phyloP scores from a whole-genome alignment of 2,329 filamentous ascomycete species.

The Tolypocladium ovalisporum region DNA sequence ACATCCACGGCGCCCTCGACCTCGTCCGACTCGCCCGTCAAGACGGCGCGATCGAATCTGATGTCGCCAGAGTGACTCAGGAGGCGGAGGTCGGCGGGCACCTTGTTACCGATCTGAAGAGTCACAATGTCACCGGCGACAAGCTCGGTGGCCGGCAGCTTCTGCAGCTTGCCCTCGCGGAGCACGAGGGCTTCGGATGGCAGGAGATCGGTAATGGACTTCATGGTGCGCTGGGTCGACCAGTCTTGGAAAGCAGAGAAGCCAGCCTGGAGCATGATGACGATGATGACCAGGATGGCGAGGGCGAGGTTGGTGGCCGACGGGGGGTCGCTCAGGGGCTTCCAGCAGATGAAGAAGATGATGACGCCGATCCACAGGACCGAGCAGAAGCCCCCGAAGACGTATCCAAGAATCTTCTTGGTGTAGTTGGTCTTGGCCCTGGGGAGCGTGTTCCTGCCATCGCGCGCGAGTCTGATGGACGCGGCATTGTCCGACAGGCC shows the following conservation, averaged over 20 bases:
- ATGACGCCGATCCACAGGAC: conserved; percentile 34
- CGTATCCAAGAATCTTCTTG: conserved; percentile 27
- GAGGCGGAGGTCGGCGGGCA: conserved; percentile 36
- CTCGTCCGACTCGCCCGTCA: conserved; percentile 31
- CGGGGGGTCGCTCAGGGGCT: conserved; percentile 32
- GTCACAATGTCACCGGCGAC: conserved; percentile 36
- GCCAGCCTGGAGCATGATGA: conserved; percentile 33
- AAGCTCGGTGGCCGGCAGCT: conserved; percentile 28
- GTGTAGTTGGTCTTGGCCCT: conserved; percentile 29
- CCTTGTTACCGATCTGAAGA: conserved; percentile 34
- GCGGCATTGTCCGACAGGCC: conserved; percentile 25
- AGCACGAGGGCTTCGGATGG: conserved; percentile 31
- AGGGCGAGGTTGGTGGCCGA: conserved; percentile 31
- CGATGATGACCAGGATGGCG: conserved; percentile 33
- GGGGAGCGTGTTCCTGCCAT: conserved; percentile 30
- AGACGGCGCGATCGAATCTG: conserved; percentile 28
- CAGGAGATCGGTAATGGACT: conserved; percentile 32
- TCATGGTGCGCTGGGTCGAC: conserved; percentile 34
- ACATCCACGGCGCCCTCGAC: conserved; percentile 27
- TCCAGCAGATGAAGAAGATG: conserved; percentile 37
- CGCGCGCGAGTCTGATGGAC: conserved; percentile 22
- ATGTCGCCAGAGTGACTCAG: conserved; percentile 28
- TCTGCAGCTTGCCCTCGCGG: conserved; percentile 30
- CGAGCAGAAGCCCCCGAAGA: conserved; percentile 37
- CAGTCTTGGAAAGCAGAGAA: conserved; percentile 37